Evolutionary conservation across 2,329 filamentous ascomycete genomes (phyloP).

Genomic region (Arthrobotrys entomopaga): DNA sequence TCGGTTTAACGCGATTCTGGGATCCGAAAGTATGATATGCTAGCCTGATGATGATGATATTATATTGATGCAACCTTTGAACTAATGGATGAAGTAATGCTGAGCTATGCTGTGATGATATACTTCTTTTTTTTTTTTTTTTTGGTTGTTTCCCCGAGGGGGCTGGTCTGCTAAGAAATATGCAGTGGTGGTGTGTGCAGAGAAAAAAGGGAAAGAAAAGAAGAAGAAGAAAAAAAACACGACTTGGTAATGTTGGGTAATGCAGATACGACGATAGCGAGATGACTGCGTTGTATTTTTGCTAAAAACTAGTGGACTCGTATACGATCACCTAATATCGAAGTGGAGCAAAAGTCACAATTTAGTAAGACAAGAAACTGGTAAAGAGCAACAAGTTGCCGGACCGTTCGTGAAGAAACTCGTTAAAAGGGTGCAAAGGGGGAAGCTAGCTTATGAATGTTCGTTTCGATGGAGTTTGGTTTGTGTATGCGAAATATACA

Average conservation of each 20-base stretch:
- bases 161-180: slow-evolving; percentile 7
- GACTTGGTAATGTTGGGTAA: slow-evolving; percentile 27
- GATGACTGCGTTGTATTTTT: slow-evolving; percentile 49
- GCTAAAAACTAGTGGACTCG: slow-evolving; percentile 7
- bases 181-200: background rate
- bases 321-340: slow-evolving; percentile 31
- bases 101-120: background rate
- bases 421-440: no score
- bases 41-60: no score
- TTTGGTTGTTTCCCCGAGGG: background rate
- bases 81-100: slow-evolving; percentile 34
- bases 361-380: slow-evolving; percentile 44
- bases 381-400: slow-evolving; percentile 1
- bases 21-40: no score
- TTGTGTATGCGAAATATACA: no score
- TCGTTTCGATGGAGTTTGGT: no score
- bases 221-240: no score
- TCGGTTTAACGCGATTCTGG: no score
- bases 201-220: no score
- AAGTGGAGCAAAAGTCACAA: slow-evolving; percentile 10
- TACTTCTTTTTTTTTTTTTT: background rate
- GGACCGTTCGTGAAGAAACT: background rate
- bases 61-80: slow-evolving; percentile 2
- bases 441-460: slow-evolving; percentile 23
- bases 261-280: slow-evolving; percentile 24